phyloP scores from a whole-genome alignment of 2,329 filamentous ascomycete species.

The Alternaria rosae region DNA sequence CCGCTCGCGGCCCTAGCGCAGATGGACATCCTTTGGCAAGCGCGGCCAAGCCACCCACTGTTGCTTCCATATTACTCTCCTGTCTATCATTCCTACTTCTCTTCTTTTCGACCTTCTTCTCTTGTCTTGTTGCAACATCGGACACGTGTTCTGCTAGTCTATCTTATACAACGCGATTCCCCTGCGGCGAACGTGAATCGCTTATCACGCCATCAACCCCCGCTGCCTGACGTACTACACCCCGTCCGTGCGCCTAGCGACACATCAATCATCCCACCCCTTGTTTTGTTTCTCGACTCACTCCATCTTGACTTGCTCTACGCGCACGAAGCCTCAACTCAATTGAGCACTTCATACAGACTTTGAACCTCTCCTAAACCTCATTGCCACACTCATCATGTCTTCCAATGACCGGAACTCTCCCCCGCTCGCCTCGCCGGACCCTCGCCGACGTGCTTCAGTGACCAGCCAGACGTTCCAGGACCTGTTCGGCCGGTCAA shows the following conservation, averaged over 20 bases:
- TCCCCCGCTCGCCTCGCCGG: constrained; percentile 49
- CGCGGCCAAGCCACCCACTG: constrained; percentile 19
- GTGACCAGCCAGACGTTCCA: constrained; percentile 59
- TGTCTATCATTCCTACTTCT: constrained; percentile 25
- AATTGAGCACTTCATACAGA: constrained; percentile 12
- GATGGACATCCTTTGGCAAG: constrained; percentile 16
- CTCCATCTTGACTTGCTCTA: constrained; percentile 6
- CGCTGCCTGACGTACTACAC: constrained; percentile 38
- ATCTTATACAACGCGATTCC: constrained; percentile 19
- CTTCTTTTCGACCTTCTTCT: constrained; percentile 7
- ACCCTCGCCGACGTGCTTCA: constrained; percentile 54
- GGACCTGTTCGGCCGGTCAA: constrained; percentile 55
- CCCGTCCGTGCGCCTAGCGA: constrained; percentile 31
- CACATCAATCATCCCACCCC: constrained; percentile 29
- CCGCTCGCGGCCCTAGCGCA: constrained; percentile 23
- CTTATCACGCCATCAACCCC: constrained; percentile 38
- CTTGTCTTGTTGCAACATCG: constrained; percentile 12
- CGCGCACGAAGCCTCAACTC: not conserved
- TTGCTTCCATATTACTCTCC: constrained; percentile 35
- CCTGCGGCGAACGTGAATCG: constrained; percentile 20
- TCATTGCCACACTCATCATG: constrained; percentile 29
- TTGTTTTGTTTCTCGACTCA: constrained; percentile 20
- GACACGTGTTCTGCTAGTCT: constrained; percentile 11
- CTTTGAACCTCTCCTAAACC: constrained; percentile 1
- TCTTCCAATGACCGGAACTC: constrained; percentile 51